Percentiles rank a stretch among this genome's conserved stretches.
Evolutionary conservation across 768 basidiomycete species (phyloP).

Genomic region (Leccinum variicolor): DNA sequence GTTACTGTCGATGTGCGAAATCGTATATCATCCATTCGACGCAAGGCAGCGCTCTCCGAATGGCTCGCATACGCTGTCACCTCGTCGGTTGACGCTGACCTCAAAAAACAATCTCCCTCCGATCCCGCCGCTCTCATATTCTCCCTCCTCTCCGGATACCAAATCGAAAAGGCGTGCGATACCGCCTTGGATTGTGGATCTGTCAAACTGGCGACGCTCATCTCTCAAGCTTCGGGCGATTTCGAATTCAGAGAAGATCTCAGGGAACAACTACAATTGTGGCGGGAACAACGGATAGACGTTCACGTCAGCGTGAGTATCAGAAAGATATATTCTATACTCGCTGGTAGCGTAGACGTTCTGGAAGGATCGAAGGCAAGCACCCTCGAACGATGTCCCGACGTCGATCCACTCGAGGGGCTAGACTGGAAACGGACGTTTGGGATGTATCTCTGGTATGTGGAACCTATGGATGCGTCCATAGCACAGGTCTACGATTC

Average conservation of each 20-base stretch:
- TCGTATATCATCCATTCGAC: conserved; percentile 58
- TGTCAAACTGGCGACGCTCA: conserved; percentile 81
- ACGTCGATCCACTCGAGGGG: conserved; percentile 62
- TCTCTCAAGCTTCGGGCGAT: conserved; percentile 85
- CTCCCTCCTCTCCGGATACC: conserved; percentile 79
- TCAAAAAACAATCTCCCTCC: conserved; percentile 46
- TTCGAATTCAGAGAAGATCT: conserved; percentile 71
- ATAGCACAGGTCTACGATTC: conserved; percentile 65
- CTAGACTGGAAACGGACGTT: conserved; percentile 95
- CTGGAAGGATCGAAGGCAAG: conserved; percentile 52
- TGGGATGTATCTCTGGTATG: conserved; percentile 89
- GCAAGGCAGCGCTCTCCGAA: conserved; percentile 74
- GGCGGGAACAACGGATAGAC: conserved; percentile 77
- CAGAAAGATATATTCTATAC: conserved; percentile 77
- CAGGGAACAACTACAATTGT: conserved; percentile 70
- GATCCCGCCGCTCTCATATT: conserved; percentile 58
- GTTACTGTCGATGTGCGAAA: conserved; percentile 61
- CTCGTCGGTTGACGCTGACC: conserved; percentile 66
- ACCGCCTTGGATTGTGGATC: conserved; percentile 72
- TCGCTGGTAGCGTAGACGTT: conserved; percentile 71
- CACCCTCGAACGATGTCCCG: conserved; percentile 49
- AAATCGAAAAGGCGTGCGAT: conserved; percentile 79
- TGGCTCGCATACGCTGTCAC: conserved; percentile 82
- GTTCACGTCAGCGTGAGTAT: conserved; percentile 62
- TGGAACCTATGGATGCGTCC: conserved; percentile 64